A percentile compares a stretch with the other conserved stretches of the same genome.
Conservation (phyloP, 169 alveolate species). For the Plasmodium reichenowi region DNA sequence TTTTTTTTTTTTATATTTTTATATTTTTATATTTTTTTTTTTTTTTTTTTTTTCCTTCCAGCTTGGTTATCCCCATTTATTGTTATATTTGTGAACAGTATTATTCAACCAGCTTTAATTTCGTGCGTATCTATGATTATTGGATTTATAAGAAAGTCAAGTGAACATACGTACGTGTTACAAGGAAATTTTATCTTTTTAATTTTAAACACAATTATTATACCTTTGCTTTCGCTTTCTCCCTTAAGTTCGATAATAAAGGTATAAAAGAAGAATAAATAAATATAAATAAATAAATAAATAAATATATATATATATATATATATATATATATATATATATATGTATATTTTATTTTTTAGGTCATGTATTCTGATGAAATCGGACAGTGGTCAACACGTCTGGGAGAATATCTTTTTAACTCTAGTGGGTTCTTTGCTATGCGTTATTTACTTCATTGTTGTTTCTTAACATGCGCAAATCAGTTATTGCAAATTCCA, state of each 20-base stretch:
- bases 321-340: background rate
- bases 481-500: slow-evolving; percentile 66
- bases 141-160: slow-evolving; percentile 70
- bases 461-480: slow-evolving; percentile 67
- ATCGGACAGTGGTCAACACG: slow-evolving; percentile 68
- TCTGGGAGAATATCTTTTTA: slow-evolving; percentile 48
- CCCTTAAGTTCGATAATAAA: slow-evolving; percentile 49
- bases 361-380: slow-evolving; percentile 69
- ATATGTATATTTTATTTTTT: background rate
- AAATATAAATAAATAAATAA: background rate
- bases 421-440: slow-evolving; percentile 73
- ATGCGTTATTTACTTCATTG: slow-evolving; percentile 71
- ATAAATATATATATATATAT: background rate
- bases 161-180: slow-evolving; percentile 63
- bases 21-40: background rate
- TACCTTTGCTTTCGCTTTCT: slow-evolving; percentile 55
- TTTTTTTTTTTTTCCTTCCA: slow-evolving; percentile 6
- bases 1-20: background rate
- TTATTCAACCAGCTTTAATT: slow-evolving; percentile 57
- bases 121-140: slow-evolving; percentile 53
- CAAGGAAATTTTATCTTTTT: slow-evolving; percentile 71
- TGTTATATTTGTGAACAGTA: slow-evolving; percentile 68
- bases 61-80: slow-evolving; percentile 76
- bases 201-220: slow-evolving; percentile 61
- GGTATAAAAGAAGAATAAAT: slow-evolving; percentile 2